phyloP scores from a whole-genome alignment of 75 land plant genomes.

The Larix kaempferi region DNA sequence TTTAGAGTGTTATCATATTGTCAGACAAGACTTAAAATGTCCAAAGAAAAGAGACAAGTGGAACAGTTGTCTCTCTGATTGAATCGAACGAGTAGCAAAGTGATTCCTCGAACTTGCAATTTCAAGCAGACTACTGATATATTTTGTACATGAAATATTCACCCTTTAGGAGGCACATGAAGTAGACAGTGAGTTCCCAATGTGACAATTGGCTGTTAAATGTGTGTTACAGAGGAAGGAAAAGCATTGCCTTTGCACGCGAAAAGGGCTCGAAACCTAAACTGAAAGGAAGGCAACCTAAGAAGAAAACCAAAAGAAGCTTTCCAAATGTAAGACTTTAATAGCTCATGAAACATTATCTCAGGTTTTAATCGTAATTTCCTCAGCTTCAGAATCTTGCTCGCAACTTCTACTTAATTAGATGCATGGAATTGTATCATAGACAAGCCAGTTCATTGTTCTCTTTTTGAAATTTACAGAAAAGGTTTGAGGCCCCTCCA shows the following conservation, averaged over 20 bases:
- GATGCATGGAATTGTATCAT: neutral
- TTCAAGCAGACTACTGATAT: no score
- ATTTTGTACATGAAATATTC: no score
- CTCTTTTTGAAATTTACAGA: neutral
- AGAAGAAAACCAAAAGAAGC: neutral
- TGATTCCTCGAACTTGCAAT: no score
- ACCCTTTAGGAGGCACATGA: no score
- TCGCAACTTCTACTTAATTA: neutral
- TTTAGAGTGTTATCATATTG: no score
- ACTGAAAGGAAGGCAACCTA: neutral
- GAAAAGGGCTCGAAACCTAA: neutral
- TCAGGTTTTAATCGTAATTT: neutral
- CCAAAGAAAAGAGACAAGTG: no score
- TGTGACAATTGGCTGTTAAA: no score
- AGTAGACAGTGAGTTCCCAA: no score
- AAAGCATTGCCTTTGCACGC: neutral
- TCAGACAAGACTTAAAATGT: no score
- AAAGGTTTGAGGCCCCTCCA: neutral
- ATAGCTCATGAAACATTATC: neutral
- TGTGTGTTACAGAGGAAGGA: constrained; percentile 4
- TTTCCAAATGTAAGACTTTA: constrained; percentile 2
- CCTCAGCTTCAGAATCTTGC: no score
- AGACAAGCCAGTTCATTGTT: neutral
- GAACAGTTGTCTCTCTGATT: no score
- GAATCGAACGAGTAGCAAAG: no score